phyloP scores from a whole-genome alignment of 2,329 filamentous ascomycete species.

The Aspergillus chevalieri region DNA sequence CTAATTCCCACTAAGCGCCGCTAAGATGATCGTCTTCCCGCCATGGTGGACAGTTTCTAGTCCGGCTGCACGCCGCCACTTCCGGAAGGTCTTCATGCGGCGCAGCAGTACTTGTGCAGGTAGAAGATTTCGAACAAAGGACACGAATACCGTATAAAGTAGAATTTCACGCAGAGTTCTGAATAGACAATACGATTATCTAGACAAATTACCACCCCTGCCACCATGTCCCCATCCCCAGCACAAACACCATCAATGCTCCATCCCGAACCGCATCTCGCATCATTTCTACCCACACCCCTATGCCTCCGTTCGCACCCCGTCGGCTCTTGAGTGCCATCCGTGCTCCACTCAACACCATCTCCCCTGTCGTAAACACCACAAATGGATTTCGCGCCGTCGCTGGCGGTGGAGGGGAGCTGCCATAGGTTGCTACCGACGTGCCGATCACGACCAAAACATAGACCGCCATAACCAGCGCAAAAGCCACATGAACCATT shows the following conservation, averaged over 20 bases:
- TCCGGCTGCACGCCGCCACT: not conserved
- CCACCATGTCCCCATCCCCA: conserved; percentile 41
- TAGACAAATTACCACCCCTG: conserved; percentile 24
- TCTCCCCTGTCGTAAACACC: conserved; percentile 43
- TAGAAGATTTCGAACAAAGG: too few species aligned
- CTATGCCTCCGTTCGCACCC: conserved; percentile 20
- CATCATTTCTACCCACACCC: conserved; percentile 32
- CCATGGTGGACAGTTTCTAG: not conserved
- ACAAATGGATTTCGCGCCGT: conserved; percentile 41
- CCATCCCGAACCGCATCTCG: conserved; percentile 39
- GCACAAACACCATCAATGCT: conserved; percentile 39
- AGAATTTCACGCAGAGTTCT: too few species aligned
- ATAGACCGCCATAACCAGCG: conserved; percentile 52
- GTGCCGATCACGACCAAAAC: conserved; percentile 33
- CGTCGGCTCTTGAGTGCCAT: conserved; percentile 23
- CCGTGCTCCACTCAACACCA: conserved; percentile 36
- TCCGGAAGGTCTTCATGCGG: not conserved
- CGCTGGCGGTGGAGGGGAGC: conserved; percentile 38
- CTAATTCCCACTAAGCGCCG: not conserved
- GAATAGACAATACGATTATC: not conserved
- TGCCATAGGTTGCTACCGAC: conserved; percentile 34
- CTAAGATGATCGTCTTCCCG: not conserved
- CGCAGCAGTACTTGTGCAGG: not conserved
- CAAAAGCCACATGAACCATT: conserved; percentile 53
- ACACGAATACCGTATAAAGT: too few species aligned